Percentiles rank a stretch among this genome's conserved stretches.
Evolutionary conservation across 805 yeast genomes (phyloP).

Genomic region (Lipomyces chichibuensis): DNA sequence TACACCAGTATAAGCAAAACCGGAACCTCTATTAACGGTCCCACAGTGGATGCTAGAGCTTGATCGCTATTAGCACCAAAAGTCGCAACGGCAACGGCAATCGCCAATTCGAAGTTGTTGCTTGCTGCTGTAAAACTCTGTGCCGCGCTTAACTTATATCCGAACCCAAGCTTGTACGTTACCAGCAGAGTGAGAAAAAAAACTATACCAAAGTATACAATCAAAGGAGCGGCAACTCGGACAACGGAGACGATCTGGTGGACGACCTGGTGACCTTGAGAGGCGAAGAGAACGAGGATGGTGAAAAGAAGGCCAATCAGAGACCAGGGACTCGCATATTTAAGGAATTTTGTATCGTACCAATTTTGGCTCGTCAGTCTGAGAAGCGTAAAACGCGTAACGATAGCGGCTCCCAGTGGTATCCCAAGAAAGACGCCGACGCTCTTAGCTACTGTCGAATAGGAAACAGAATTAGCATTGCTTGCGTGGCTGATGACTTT

Average conservation of each 20-base stretch:
- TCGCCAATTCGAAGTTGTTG: conserved; percentile 59
- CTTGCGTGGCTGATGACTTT: conserved; percentile 44
- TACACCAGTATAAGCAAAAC: conserved; percentile 44
- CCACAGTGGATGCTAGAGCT: conserved; percentile 61
- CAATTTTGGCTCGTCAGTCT: conserved; percentile 41
- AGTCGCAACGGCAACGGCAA: conserved; percentile 56
- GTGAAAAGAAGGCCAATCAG: conserved; percentile 57
- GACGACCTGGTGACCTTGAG: conserved; percentile 53
- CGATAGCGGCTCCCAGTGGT: conserved; percentile 54
- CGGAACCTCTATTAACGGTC: conserved; percentile 61
- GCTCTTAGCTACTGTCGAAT: conserved; percentile 51
- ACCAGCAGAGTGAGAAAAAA: conserved; percentile 52
- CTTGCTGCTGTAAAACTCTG: conserved; percentile 63
- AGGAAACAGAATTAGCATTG: conserved; percentile 36
- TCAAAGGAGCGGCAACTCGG: conserved; percentile 55
- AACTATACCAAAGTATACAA: conserved; percentile 51
- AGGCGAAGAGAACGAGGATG: conserved; percentile 54
- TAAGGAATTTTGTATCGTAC: conserved; percentile 47
- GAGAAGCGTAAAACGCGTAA: conserved; percentile 45
- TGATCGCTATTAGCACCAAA: conserved; percentile 57
- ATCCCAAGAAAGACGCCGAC: conserved; percentile 59
- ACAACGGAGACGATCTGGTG: conserved; percentile 54
- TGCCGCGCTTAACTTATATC: conserved; percentile 49
- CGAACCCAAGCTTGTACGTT: conserved; percentile 31
- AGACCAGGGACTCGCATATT: conserved; percentile 53